Evolutionary conservation across 768 basidiomycete genomes (phyloP), one percentile per base, ranked within the genome.

Genomic region (Collybia sp.): DNA sequence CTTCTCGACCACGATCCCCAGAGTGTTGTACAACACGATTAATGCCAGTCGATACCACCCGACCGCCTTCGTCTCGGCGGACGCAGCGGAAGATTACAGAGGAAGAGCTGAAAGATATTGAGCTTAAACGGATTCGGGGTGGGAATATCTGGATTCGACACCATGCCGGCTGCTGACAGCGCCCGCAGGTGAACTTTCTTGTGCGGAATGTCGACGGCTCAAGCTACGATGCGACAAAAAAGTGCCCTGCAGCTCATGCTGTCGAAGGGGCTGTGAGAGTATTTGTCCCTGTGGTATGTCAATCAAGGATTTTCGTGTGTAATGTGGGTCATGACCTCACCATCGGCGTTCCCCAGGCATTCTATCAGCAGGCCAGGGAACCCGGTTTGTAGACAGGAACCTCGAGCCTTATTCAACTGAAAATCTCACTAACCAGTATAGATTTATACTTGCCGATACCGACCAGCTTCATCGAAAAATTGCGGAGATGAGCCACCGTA

Each of bases 371-470:
- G 77, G 76, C 0, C 75, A 79, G 51, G 76, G 75, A 8, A 77
- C 75, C 18, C 59, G 76, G 68, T 72, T 34, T 33, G 67, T 45
- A 37, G 4, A 13, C 13, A 37, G 8, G 25, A 25, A 25, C 25
- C 8, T 25, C 8, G 25, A 8, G 25, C 25, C 25, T 25, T 3
- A 8, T 25, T 25, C 25, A 8, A 25, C 25, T 8, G 25, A 25
- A 25, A 25, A 25, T 25, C 25, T 25, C 8, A 11, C 35, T 37
- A 18, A 37, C 35, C 35, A 37, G 10, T 42, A 32, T 55, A 82
- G 81, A 30, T 85, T 82, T 56, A 79, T 84, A 40, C 69, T 85
- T 9, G 82, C 82, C 2, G 81, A 82, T 44, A 84, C 82, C 1
- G 75, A 80, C 36, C 76, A 83, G 38, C 68, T 87, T 11, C 83